Base-by-base conservation (phyloP, 768 basidiomycete species). In the Boletus sensibilis region DNA sequence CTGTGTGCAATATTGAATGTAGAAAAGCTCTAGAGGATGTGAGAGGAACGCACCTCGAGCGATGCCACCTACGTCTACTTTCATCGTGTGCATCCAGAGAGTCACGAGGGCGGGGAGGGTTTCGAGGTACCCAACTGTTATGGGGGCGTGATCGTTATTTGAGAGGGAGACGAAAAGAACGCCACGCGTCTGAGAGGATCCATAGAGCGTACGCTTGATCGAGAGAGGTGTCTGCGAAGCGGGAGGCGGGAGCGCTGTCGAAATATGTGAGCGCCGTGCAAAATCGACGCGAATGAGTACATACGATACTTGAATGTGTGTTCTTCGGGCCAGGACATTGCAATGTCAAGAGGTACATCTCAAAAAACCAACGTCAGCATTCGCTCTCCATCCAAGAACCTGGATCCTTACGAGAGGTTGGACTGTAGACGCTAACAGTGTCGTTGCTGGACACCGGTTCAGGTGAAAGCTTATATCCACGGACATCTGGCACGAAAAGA, bases 91-190 rank as follows among this genome's bases (percentile, higher is more conserved):
- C 59, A 96, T 75, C 75, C 90, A 94, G 46, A 92, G 86, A 55
- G 92, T 88, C 37, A 98, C 78, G 65, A 94, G 86, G 86, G 94
- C 96, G 5, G 96, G 97, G 81, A 95, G 87, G 1, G 89, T 90
- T 73, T 98, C 97, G 42, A 94, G 80, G 71, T 95, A 97, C n/a
- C 70, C 70, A 2, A 60, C 51, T 4, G 59, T 62, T 10, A 87
- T 70, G 0, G 87, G 78, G 20, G 75, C 69, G 21, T 84, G 61
- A 1, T 76, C 60, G 6, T 72, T 66, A 65, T 96, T 97, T 7
- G 67, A 77, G 50, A 98, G 69, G 23, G 79, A 75, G 13, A 95
- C 71, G 42, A 80, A 80, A 20, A 99, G 84, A 16, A 81, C 78
- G 4, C 93, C 94, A 43, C 79, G 81, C 11, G 86, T 87, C 69